Evolutionary conservation across 2,329 filamentous ascomycete genomes (phyloP).

Genomic region (Botrytis cinerea): DNA sequence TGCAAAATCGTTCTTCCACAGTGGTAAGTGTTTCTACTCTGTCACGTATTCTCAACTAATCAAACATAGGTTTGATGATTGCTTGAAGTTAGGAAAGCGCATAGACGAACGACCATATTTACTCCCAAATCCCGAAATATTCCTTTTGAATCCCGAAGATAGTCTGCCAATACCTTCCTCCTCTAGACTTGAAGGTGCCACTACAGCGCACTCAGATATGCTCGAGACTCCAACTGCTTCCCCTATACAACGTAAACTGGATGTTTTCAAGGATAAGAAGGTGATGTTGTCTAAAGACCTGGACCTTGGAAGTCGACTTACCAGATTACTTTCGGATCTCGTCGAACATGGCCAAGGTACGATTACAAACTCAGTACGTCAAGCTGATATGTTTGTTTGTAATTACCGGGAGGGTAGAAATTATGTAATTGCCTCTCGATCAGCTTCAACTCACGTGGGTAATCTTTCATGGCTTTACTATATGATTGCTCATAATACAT

Average conservation of each 20-base stretch:
- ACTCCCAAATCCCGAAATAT: constrained; percentile 81
- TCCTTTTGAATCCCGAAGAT: constrained; percentile 60
- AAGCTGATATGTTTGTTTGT: constrained; percentile 83
- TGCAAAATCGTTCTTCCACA: constrained; percentile 89
- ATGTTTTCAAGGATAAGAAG: constrained; percentile 75
- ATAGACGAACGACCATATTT: constrained; percentile 87
- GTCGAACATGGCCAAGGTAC: constrained; percentile 71
- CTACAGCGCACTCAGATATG: constrained; percentile 50
- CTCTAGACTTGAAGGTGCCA: constrained; percentile 67
- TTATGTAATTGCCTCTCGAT: constrained; percentile 74
- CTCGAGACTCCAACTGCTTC: constrained; percentile 48
- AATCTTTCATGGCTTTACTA: constrained; percentile 94
- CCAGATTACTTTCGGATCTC: constrained; percentile 67
- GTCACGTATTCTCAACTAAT: constrained; percentile 33
- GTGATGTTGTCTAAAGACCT: constrained; percentile 78
- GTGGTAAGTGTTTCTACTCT: constrained; percentile 57
- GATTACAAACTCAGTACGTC: constrained; percentile 63
- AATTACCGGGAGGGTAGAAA: constrained; percentile 80
- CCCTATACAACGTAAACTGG: constrained; percentile 55
- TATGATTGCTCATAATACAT: constrained; percentile 83
- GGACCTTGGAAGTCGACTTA: constrained; percentile 65
- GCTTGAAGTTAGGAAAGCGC: constrained; percentile 85
- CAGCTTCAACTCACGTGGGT: constrained; percentile 74
- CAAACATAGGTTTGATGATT: constrained; percentile 84
- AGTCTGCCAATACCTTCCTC: constrained; percentile 58